These are phyloP conservation scores for Paraglomus occultum DNA, from an alignment of 192 early-diverging fungal species.

Conservation along the genomic window DNA sequence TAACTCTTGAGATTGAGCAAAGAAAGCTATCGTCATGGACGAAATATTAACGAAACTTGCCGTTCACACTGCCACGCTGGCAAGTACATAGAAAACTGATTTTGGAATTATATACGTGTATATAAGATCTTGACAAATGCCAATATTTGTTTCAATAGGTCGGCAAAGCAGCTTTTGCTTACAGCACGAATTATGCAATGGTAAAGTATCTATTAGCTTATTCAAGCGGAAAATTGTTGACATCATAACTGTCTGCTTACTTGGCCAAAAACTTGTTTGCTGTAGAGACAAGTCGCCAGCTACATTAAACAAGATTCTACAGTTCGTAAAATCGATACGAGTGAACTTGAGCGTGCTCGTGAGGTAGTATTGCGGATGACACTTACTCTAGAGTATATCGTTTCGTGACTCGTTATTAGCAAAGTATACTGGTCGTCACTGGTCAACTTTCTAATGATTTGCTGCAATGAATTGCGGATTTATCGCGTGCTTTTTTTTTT, in stretches of 20 bases:
- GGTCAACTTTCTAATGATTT: too few species aligned
- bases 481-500: too few species aligned
- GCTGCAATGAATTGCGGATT: too few species aligned
- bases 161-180: conserved; percentile 58
- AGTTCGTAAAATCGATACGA: conserved; percentile 32
- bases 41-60: conserved; percentile 62
- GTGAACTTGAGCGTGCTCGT: conserved; percentile 30
- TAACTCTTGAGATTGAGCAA: too few species aligned
- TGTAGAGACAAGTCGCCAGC: conserved; percentile 41
- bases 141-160: conserved; percentile 27
- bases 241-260: too few species aligned
- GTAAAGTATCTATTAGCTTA: background rate
- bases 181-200: conserved; percentile 44
- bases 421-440: too few species aligned
- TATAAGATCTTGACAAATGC: background rate
- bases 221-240: background rate
- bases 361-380: background rate
- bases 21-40: conserved; percentile 44
- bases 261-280: background rate
- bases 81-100: background rate
- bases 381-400: background rate
- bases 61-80: conserved; percentile 55
- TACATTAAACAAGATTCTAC: conserved; percentile 36
- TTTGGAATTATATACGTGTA: background rate
- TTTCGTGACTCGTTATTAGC: too few species aligned